Conservation (phyloP, 345 rosid genomes). For the Erysimum cheiranthoides region DNA sequence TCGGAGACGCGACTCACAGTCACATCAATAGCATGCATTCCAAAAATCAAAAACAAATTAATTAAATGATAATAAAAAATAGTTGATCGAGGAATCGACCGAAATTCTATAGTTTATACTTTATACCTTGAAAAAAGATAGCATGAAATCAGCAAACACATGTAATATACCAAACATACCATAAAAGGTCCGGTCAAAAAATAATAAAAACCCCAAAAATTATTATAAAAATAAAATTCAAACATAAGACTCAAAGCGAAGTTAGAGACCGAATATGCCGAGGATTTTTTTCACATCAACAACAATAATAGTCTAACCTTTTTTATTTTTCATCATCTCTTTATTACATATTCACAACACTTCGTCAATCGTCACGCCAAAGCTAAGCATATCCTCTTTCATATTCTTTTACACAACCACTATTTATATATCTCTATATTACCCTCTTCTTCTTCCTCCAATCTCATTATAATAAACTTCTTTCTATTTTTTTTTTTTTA, state of each 20-base stretch:
- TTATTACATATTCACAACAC: slow-evolving; percentile 47
- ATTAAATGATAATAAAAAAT: neutral
- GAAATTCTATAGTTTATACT: slow-evolving; percentile 46
- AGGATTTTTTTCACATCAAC: slow-evolving; percentile 33
- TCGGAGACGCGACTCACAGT: slow-evolving; percentile 7
- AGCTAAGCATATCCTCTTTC: slow-evolving; percentile 46
- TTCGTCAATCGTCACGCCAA: slow-evolving; percentile 51
- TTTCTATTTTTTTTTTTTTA: neutral
- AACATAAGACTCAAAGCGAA: slow-evolving; percentile 42
- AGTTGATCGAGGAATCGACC: slow-evolving; percentile 35
- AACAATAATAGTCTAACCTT: slow-evolving; percentile 22
- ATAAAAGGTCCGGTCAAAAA: slow-evolving; percentile 47
- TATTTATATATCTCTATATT: slow-evolving; percentile 37
- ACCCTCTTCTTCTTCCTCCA: slow-evolving; percentile 30
- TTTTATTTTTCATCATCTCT: slow-evolving; percentile 17
- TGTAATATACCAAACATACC: slow-evolving; percentile 46
- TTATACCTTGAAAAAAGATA: slow-evolving; percentile 40
- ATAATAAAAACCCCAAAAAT: neutral
- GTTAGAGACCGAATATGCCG: slow-evolving; percentile 41
- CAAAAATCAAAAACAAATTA: neutral
- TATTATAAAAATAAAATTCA: neutral
- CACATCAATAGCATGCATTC: slow-evolving; percentile 41
- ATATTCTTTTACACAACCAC: slow-evolving; percentile 40
- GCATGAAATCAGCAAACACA: slow-evolving; percentile 39
- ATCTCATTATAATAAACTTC: slow-evolving; percentile 30